A percentile compares a stretch with the other conserved stretches of the same genome.
Evolutionary conservation across 768 basidiomycete species (phyloP).

Genomic region (Gyrodon lividus): DNA sequence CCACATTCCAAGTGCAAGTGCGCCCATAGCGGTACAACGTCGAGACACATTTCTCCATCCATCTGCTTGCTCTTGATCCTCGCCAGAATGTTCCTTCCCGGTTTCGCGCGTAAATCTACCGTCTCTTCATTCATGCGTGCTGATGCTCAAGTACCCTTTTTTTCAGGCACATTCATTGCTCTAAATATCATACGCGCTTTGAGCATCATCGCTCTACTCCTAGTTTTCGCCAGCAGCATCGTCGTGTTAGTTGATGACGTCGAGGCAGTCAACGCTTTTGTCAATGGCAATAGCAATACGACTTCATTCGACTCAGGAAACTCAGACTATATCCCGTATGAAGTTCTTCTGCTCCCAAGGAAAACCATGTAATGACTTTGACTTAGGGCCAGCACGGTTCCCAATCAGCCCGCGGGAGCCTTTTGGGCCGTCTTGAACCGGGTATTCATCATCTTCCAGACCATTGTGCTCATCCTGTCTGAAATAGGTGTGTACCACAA

Average conservation of each 20-base stretch:
- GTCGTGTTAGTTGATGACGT: slow-evolving; percentile 73
- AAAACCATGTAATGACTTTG: background rate
- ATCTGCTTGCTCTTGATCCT: background rate
- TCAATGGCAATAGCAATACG: slow-evolving; percentile 35
- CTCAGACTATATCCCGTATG: slow-evolving; percentile 81
- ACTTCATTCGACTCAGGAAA: slow-evolving; percentile 45
- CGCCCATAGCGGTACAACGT: slow-evolving; percentile 12
- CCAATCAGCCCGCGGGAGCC: slow-evolving; percentile 86
- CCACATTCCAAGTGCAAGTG: slow-evolving; percentile 19
- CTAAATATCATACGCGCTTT: slow-evolving; percentile 76
- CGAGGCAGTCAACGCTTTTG: slow-evolving; percentile 69
- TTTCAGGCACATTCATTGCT: slow-evolving; percentile 58
- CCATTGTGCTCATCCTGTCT: slow-evolving; percentile 61
- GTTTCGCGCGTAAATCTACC: slow-evolving; percentile 27
- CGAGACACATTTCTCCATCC: background rate
- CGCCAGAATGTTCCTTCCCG: slow-evolving; percentile 23
- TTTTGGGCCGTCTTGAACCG: slow-evolving; percentile 91
- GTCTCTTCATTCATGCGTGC: background rate
- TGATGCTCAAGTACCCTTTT: background rate
- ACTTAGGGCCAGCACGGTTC: slow-evolving; percentile 74
- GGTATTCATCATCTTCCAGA: slow-evolving; percentile 81
- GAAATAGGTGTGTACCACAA: slow-evolving; percentile 37
- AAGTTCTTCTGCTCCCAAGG: background rate
- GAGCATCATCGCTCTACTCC: slow-evolving; percentile 74
- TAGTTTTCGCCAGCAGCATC: slow-evolving; percentile 78